Evolutionary conservation across 768 basidiomycete species (phyloP).

Genomic region (Leccinellum luteum): DNA sequence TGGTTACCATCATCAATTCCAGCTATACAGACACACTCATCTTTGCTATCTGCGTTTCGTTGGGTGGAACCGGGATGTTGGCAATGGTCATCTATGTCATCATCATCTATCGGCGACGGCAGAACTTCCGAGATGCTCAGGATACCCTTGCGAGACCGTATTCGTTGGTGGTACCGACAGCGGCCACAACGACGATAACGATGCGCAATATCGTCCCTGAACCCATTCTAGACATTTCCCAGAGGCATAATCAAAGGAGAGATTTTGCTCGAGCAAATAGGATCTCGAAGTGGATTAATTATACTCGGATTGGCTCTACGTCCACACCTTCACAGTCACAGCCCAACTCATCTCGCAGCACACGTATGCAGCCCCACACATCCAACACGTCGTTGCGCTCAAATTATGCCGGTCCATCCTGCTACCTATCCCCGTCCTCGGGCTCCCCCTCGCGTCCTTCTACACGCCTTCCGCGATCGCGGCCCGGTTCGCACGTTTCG

Average conservation of each 20-base stretch:
- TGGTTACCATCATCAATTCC: neutral
- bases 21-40: conserved; percentile 5
- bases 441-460: neutral
- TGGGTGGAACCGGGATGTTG: conserved; percentile 20
- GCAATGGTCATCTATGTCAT: conserved; percentile 12
- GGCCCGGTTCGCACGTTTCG: neutral
- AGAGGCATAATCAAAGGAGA: neutral
- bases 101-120: conserved; percentile 18
- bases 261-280: neutral
- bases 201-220: neutral
- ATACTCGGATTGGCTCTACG: neutral
- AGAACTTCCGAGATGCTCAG: conserved; percentile 14
- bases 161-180: conserved; percentile 8
- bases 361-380: neutral
- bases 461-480: neutral
- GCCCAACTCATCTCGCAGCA: neutral
- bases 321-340: neutral
- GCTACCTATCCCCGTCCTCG: neutral
- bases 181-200: neutral
- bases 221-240: conserved; percentile 2
- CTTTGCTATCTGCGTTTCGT: conserved; percentile 21
- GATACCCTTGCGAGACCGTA: conserved; percentile 29
- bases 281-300: neutral
- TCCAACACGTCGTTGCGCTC: conserved; percentile 4
- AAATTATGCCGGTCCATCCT: neutral